Conservation (phyloP, 352 stramenopile genomes). For the Phytopythium ostracodes region DNA sequence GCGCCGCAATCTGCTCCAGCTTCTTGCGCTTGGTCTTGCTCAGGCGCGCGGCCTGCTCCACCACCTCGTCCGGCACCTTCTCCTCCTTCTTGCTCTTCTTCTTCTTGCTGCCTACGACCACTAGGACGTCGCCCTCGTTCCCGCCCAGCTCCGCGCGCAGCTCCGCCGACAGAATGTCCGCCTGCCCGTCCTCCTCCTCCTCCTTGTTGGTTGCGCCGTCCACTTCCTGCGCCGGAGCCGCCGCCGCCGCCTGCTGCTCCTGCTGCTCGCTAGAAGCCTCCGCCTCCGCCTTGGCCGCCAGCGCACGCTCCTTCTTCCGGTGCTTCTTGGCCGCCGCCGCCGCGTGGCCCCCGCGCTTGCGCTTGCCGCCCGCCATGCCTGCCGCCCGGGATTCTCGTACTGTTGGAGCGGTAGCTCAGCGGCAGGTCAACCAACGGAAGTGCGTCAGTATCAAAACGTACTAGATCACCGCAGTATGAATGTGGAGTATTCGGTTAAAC, state of each 20-base stretch:
- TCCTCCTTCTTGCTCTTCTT: constrained; percentile 48
- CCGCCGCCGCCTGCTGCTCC: constrained; percentile 14
- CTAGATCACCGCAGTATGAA: no score
- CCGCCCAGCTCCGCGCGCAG: constrained; percentile 59
- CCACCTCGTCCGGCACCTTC: constrained; percentile 45
- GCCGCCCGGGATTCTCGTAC: neutral
- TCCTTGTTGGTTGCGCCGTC: no score
- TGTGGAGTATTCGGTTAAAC: no score
- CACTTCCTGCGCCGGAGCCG: constrained; percentile 12
- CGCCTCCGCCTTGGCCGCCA: constrained; percentile 11
- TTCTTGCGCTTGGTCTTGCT: constrained; percentile 85
- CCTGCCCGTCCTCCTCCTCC: constrained; percentile 11
- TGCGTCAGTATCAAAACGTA: no score
- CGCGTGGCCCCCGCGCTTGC: constrained; percentile 35
- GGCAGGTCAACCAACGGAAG: constrained; percentile 7
- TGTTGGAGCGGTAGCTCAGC: neutral
- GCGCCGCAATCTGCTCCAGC: constrained; percentile 61
- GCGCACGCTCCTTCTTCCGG: constrained; percentile 45
- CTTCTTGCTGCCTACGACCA: constrained; percentile 52
- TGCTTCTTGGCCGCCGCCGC: constrained; percentile 34
- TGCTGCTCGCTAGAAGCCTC: constrained; percentile 10
- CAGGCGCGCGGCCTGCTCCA: constrained; percentile 62
- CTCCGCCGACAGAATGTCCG: constrained; percentile 57
- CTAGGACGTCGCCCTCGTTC: constrained; percentile 53
- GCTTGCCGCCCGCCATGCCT: constrained; percentile 55